Evolutionary conservation across 352 stramenopile genomes (phyloP), one percentile per base, ranked within the genome.

Genomic region (Poterioochromonas sp.): DNA sequence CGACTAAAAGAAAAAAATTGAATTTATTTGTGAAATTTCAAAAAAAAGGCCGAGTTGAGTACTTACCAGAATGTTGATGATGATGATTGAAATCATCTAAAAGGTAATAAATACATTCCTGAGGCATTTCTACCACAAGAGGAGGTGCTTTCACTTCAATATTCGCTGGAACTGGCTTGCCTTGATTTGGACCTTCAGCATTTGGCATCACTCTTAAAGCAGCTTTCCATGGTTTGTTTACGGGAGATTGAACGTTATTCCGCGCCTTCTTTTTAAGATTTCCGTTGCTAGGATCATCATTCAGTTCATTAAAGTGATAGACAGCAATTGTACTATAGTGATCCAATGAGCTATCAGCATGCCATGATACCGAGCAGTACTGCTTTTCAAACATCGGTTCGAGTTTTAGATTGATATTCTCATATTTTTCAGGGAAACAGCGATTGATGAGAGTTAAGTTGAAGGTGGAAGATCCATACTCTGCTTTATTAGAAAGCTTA

Each of bases 41-140:
- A n/a, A n/a, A n/a, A n/a, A n/a, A n/a, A n/a, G n/a, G n/a, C n/a
- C n/a, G n/a, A n/a, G n/a, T n/a, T n/a, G n/a, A n/a, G n/a, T n/a
- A 51, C 18, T 32, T 62, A 62, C 51, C 62, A 73, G 87, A 87
- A 83, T 92, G 88, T 83, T 94, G 88, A 76, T 93, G 87, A 43
- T 90, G 86, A 79, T 93, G 87, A 85, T 94, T 94, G 80, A 94
- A 93, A 69, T 91, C 85, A 65, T 89, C 89, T 18, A 93, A 78
- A 60, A 94, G 82, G 74, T 90, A 94, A 79, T 94, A 94, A 26
- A 87, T 79, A 63, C 86, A 85, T 32, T 85, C 84, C 44, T 84
- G 87, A 34, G 83, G 82, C 20, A 91, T 85, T 0, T 86, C 80
- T 62, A 90, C 77, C 34, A 86, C 79, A 11, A 91, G 69, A 39